Conservation (phyloP, 1,139 yeast genomes). For the Suhomyces atakaporum region DNA sequence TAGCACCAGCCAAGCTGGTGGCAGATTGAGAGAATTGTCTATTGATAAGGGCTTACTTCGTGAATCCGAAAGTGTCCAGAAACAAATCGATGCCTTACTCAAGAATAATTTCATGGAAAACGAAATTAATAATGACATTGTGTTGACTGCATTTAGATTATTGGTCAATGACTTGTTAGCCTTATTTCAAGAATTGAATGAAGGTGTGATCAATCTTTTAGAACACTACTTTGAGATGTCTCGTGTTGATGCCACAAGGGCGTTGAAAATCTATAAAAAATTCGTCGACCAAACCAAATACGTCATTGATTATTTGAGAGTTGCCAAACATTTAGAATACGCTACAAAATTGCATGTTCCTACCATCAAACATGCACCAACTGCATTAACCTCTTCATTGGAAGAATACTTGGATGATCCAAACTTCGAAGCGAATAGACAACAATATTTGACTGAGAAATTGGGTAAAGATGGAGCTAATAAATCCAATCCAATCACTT, state of each 20-base stretch:
- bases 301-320: conserved; percentile 83
- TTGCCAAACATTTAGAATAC: conserved; percentile 85
- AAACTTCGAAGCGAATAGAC: conserved; percentile 77
- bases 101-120: conserved; percentile 73
- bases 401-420: conserved; percentile 88
- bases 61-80: conserved; percentile 82
- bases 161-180: conserved; percentile 84
- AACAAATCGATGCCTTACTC: conserved; percentile 74
- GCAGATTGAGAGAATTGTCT: conserved; percentile 61
- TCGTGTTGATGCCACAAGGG: conserved; percentile 80
- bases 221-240: conserved; percentile 96
- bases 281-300: conserved; percentile 86
- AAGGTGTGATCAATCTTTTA: conserved; percentile 88
- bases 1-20: conserved; percentile 51
- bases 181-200: conserved; percentile 85
- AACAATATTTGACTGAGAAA: conserved; percentile 72
- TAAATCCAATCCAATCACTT: background rate
- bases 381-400: conserved; percentile 81
- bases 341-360: conserved; percentile 92
- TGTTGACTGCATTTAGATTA: conserved; percentile 81
- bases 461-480: conserved; percentile 20
- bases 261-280: conserved; percentile 76
- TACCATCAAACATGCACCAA: conserved; percentile 95
- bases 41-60: conserved; percentile 83
- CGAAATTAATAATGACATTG: conserved; percentile 79